phyloP scores from a whole-genome alignment of 2,329 filamentous ascomycete genomes.

The Epichloe coenophiala region DNA sequence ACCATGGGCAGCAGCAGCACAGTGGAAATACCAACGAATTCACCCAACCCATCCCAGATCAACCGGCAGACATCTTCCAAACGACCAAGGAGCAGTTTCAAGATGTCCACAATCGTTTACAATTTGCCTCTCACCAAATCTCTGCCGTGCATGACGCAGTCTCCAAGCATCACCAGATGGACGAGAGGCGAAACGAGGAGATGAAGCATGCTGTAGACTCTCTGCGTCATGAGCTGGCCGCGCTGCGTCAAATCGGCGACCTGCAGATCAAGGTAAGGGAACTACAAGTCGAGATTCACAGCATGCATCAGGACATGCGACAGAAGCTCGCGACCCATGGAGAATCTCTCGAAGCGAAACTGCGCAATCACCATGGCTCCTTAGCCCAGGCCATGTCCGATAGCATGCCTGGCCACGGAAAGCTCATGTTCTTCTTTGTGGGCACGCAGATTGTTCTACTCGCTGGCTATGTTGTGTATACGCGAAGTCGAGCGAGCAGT shows the following conservation, averaged over 20 bases:
- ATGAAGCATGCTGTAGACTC: constrained; percentile 33
- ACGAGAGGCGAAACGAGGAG: constrained; percentile 45
- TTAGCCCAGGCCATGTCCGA: constrained; percentile 35
- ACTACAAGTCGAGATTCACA: constrained; percentile 45
- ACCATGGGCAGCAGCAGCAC: constrained; percentile 21
- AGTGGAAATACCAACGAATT: constrained; percentile 10
- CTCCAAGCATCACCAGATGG: constrained; percentile 32
- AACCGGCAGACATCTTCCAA: constrained; percentile 31
- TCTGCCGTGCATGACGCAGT: constrained; percentile 46
- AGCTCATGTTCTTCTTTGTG: constrained; percentile 56
- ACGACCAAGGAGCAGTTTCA: constrained; percentile 53
- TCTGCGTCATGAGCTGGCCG: constrained; percentile 31
- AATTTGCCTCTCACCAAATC: constrained; percentile 57
- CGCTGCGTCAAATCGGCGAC: constrained; percentile 29
- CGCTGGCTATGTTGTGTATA: constrained; percentile 61
- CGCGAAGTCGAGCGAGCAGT: constrained; percentile 57
- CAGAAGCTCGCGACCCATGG: constrained; percentile 37
- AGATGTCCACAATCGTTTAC: constrained; percentile 75
- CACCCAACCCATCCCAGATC: constrained; percentile 29
- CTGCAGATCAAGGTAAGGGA: constrained; percentile 33
- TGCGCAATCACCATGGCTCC: constrained; percentile 35
- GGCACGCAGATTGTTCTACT: constrained; percentile 61
- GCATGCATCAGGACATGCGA: constrained; percentile 40
- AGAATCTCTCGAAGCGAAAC: constrained; percentile 36
- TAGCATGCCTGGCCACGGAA: constrained; percentile 34